Percentiles rank a stretch among this genome's conserved stretches.
These are phyloP conservation scores for Lobosporangium transversale DNA, from an alignment of 192 early-diverging fungal species.

Conservation along the genomic window DNA sequence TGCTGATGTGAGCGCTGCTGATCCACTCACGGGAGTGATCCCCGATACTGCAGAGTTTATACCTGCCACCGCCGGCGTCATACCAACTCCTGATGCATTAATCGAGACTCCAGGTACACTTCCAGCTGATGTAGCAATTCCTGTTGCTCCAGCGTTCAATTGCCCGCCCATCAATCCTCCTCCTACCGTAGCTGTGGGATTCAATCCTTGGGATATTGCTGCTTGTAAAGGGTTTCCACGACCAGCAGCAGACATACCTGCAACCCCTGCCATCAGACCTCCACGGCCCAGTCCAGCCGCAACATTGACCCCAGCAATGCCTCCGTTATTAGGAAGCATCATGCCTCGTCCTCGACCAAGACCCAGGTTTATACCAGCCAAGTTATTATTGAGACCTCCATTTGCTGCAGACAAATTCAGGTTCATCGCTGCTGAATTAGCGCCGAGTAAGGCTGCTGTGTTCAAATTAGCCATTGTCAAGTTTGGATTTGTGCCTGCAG, in stretches of 20 bases:
- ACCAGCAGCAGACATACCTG: conserved; percentile 5
- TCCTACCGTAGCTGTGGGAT: too few relatives aligned
- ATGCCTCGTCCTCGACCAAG: conserved; percentile 33
- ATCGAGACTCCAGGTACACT: neutral
- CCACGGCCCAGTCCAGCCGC: conserved; percentile 25
- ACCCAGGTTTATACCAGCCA: conserved; percentile 21
- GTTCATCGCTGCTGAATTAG: conserved; percentile 25
- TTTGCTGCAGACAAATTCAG: conserved; percentile 19
- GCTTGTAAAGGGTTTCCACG: conserved; percentile 22
- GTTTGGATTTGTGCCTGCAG: neutral
- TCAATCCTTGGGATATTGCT: conserved; percentile 8
- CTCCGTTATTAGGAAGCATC: conserved; percentile 24
- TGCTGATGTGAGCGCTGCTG: neutral
- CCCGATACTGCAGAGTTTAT: neutral
- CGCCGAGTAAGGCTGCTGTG: conserved; percentile 9
- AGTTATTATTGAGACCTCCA: conserved; percentile 1
- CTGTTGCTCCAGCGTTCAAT: neutral
- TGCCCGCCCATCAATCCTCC: conserved; percentile 5
- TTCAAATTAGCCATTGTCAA: conserved; percentile 8
- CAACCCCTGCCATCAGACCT: conserved; percentile 9
- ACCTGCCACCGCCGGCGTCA: conserved; percentile 1
- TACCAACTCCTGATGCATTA: conserved; percentile 7
- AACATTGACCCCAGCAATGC: conserved; percentile 4
- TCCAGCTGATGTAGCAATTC: neutral
- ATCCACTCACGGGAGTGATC: neutral